These are phyloP conservation scores for Fusarium piperis DNA, from an alignment of 2,329 filamentous ascomycete genomes.

Conservation along the genomic window DNA sequence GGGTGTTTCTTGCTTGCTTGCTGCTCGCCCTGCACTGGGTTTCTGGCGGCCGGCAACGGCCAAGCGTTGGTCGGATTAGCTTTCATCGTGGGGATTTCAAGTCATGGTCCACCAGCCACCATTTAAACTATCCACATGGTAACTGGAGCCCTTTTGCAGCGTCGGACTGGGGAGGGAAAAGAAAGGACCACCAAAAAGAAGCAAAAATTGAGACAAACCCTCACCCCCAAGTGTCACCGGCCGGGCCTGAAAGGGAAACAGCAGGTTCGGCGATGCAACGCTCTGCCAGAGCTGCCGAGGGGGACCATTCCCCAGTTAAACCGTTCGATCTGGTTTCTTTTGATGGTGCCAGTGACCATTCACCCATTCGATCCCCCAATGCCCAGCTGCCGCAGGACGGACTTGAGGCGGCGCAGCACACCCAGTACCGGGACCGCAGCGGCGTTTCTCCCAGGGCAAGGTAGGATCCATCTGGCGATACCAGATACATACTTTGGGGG, in stretches of 20 bases:
- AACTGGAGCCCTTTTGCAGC: background rate
- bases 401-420: conserved; percentile 6
- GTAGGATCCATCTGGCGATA: conserved; percentile 21
- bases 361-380: background rate
- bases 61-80: conserved; percentile 5
- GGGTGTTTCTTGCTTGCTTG: background rate
- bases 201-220: conserved; percentile 11
- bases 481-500: conserved; percentile 4
- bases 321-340: conserved; percentile 37
- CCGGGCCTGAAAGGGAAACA: conserved; percentile 29
- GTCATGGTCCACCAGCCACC: conserved; percentile 10
- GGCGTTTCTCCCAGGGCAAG: background rate
- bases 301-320: conserved; percentile 29
- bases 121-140: conserved; percentile 4
- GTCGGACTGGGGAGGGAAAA: background rate
- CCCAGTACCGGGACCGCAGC: background rate
- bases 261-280: conserved; percentile 23
- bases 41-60: conserved; percentile 4
- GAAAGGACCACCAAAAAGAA: conserved; percentile 5
- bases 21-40: conserved; percentile 8
- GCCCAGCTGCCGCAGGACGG: background rate
- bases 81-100: conserved; percentile 22
- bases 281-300: conserved; percentile 3
- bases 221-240: conserved; percentile 15
- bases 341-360: conserved; percentile 25